Base-by-base conservation (phyloP, 78 protist species). In the Speleostelium caveatum region DNA sequence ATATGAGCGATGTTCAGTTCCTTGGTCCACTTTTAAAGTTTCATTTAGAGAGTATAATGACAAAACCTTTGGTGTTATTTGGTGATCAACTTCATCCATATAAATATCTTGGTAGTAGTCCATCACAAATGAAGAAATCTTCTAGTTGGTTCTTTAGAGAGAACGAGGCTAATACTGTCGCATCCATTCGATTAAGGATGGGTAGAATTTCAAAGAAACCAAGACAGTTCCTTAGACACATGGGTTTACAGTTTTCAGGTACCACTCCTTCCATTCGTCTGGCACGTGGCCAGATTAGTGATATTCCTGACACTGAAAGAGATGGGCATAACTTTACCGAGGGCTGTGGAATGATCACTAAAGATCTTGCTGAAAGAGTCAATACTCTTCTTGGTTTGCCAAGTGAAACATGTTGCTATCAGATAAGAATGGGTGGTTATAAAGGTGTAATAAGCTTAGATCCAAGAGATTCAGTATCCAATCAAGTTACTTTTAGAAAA, bases 351-450 rank as follows among this genome's bases (percentile, higher is more conserved):
- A 42, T 33, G 7, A 41, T 79, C 36, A 76, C 77, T 7, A 35
- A 16, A 1, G 21, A 68, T 14, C 35, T 72, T 4, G 71, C 42
- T 14, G 55, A 36, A 0, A n/a, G 5, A 28, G 39, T 67, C 0
- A 38, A 42, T 10, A 16, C 26, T 2, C 12, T 30, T 32, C 21
- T 49, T 14, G 14, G 30, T 1, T 79, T 38, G 1, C 55, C 14
- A 0, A 22, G 38, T 7, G 26, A 38, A 19, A 67, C 86, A 4
- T 68, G 86, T 36, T 85, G 87, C 0, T 69, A 38, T 26, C 94
- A 90, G 35, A 41, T 90, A 32, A 80, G 94, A 73, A 30, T 72
- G 36, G 89, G 94, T 41, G 94, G 94, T 19, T 77, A 55, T 28
- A 90, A 90, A 35, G 94, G 94, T 32, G 94, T 90, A 14, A 8